Percentiles rank a stretch among this genome's conserved stretches.
Conservation (phyloP, 2,329 filamentous ascomycete genomes). For the Cercospora brassicicola region DNA sequence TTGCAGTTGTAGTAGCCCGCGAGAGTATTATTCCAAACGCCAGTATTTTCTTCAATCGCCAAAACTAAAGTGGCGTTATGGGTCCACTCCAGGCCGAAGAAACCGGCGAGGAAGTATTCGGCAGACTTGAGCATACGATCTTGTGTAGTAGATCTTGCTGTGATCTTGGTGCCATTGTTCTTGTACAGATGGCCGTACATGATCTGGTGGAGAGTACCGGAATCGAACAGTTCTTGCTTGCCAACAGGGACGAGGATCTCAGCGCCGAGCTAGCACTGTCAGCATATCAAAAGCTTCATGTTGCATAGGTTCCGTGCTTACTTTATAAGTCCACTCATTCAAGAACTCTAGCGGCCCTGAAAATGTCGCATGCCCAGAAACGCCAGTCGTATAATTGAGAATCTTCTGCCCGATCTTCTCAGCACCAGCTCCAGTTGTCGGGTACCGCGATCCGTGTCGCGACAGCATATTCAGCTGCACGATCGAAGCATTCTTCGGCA, state of each 20-base stretch:
- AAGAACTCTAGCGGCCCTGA: constrained; percentile 64
- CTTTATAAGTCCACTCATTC: constrained; percentile 63
- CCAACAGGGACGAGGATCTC: constrained; percentile 73
- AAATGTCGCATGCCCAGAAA: constrained; percentile 47
- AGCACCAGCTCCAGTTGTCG: constrained; percentile 61
- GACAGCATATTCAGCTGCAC: constrained; percentile 71
- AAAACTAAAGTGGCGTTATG: constrained; percentile 47
- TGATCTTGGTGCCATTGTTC: constrained; percentile 69
- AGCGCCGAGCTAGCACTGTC: constrained; percentile 54
- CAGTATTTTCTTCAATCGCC: constrained; percentile 60
- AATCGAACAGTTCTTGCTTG: constrained; percentile 60
- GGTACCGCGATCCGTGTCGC: constrained; percentile 72
- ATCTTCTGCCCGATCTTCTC: constrained; percentile 59
- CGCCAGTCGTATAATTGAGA: constrained; percentile 50
- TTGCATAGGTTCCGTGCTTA: neutral
- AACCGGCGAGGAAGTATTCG: constrained; percentile 76
- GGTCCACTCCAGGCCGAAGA: constrained; percentile 74
- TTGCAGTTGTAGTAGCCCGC: constrained; percentile 67
- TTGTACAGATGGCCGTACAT: constrained; percentile 68
- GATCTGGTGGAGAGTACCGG: constrained; percentile 69
- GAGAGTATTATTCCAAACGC: constrained; percentile 63
- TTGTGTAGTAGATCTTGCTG: constrained; percentile 72
- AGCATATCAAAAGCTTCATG: neutral
- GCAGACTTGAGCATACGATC: constrained; percentile 75
- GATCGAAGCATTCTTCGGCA: constrained; percentile 67